phyloP scores from a whole-genome alignment of 108 stramenopile genomes.

The Aurantiochytrium sp. region DNA sequence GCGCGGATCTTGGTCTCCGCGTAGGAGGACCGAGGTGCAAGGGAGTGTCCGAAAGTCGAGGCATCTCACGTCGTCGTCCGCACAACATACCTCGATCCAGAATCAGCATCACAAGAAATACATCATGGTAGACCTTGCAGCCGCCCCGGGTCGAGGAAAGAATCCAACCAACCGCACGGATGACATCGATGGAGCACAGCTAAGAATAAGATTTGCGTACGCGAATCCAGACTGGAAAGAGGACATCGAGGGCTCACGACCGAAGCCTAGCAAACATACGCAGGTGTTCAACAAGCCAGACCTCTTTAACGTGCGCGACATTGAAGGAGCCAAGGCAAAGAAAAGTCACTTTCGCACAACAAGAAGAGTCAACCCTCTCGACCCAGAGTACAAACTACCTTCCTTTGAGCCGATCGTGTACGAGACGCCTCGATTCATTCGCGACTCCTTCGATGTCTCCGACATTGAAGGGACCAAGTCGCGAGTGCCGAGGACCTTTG shows the following conservation, averaged over 20 bases:
- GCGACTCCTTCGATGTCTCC: neutral
- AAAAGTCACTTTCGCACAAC: neutral
- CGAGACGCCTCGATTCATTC: neutral
- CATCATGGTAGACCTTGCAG: neutral
- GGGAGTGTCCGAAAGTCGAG: no score
- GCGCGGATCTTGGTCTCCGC: no score
- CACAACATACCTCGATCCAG: no score
- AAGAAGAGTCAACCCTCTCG: neutral
- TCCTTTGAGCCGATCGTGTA: neutral
- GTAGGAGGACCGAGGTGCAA: no score
- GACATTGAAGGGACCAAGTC: conserved; percentile 7
- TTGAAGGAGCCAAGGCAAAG: neutral
- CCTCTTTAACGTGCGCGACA: neutral
- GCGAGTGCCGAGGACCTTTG: neutral
- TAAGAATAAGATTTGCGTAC: neutral
- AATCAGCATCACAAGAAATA: no score
- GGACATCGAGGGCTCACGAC: conserved; percentile 1
- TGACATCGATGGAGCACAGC: conserved; percentile 5
- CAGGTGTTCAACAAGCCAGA: neutral
- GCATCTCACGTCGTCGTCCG: no score
- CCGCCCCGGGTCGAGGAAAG: neutral
- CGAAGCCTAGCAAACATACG: neutral
- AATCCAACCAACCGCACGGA: neutral
- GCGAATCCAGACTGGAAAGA: neutral
- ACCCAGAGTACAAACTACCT: neutral